Evolutionary conservation across 371 early-diverging fungal species (phyloP), one percentile per base, ranked within the genome.

Genomic region (Amoeboaphelidium occidentale): DNA sequence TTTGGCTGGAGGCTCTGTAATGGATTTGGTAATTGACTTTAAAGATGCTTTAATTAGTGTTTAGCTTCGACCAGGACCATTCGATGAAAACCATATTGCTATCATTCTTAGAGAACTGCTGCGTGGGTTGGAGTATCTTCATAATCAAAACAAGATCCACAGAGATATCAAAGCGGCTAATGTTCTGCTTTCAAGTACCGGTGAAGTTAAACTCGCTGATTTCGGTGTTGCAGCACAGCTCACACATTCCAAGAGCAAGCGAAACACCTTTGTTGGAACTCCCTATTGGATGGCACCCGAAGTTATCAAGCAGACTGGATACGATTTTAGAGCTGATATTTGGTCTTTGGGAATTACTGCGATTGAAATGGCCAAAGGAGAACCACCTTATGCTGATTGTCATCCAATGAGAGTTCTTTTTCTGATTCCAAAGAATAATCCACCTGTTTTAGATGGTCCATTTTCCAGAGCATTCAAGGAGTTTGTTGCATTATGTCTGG

Each of bases 91-190:
- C 23, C 82, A 75, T 48, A 88, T 92, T 58, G 85, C 89, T 46
- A 85, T 89, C 48, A 85, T 94, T 46, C 57, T 92, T 49, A 74
- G 84, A 27, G 92, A 93, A 56, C 62, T 90, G 27, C 60, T 92
- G 39, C 72, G 78, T 50, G 98, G 96, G 3, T 63, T 96, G 45
- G 86, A 89, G 50, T 93, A 97, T 65, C 67, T 97, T 24, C 96
- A 97, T 63, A 68, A 65, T 25, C 81, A 87, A 63, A 75, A 83
- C 51, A 89, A 93, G 62, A 72, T 97, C 23, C 98, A 97, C 59
- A 24, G 46, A 46, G 46, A 46, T 26, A 46, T 46, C 0, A 46
- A 46, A 46, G 46, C 46, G 6, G 46, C 46, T 0, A 46, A 46
- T 46, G 39, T 32, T 32, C 17, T 32, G 17, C 25, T 46, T n/a